These are phyloP conservation scores for Pseudogymnoascus sp. DNA, from an alignment of 2,329 filamentous ascomycete species.

Conservation along the genomic window DNA sequence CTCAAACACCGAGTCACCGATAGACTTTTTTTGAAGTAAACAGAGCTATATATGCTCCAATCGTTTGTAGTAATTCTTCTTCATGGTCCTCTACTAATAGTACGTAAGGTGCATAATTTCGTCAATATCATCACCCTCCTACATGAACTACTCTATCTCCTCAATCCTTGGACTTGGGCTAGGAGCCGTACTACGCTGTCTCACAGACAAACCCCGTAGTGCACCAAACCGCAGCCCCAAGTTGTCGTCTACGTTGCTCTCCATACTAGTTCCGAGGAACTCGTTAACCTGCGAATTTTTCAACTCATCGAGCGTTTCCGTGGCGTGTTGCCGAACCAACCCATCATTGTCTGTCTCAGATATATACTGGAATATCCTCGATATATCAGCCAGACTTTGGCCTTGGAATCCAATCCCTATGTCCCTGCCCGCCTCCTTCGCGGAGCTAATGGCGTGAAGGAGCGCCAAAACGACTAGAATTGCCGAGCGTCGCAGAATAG, in stretches of 20 bases:
- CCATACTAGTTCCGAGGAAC: constrained; percentile 34
- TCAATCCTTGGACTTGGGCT: constrained; percentile 42
- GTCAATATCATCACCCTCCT: not conserved
- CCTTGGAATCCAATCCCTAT: constrained; percentile 47
- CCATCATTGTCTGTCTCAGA: constrained; percentile 58
- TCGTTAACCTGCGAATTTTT: constrained; percentile 51
- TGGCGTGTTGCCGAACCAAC: constrained; percentile 58
- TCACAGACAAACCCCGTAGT: constrained; percentile 38
- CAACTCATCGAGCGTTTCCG: constrained; percentile 58
- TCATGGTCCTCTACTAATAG: not conserved
- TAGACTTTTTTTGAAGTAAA: not conserved
- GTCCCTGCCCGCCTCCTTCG: constrained; percentile 37
- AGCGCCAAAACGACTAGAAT: constrained; percentile 55
- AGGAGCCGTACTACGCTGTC: constrained; percentile 21
- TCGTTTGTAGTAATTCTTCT: not conserved
- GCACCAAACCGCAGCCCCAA: constrained; percentile 25
- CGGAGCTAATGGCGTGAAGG: constrained; percentile 49
- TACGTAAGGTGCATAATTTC: not conserved
- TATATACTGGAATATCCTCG: constrained; percentile 55
- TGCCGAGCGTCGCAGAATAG: constrained; percentile 58
- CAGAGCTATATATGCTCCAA: too few relatives aligned
- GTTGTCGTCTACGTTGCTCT: constrained; percentile 12
- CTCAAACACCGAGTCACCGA: not conserved
- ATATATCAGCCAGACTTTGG: constrained; percentile 52
- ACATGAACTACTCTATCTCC: constrained; percentile 47